A percentile compares a stretch with the other conserved stretches of the same genome.
Evolutionary conservation across 1,284 basidiomycete genomes (phyloP).

Genomic region (Xerocomus amazonicus): DNA sequence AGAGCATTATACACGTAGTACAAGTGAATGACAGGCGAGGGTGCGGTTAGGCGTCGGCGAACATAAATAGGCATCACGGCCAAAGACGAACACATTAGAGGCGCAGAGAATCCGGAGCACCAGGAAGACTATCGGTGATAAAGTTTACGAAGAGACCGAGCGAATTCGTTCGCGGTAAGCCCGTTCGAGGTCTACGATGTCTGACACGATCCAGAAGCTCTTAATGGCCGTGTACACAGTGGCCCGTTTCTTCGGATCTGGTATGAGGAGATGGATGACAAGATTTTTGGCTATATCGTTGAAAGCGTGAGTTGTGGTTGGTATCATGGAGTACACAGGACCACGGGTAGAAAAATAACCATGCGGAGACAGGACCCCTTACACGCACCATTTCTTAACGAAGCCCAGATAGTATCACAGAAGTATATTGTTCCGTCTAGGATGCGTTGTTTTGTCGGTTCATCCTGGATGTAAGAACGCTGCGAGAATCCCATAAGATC

Average conservation of each 20-base stretch:
- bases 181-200: slow-evolving; percentile 54
- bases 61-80: slow-evolving; percentile 2
- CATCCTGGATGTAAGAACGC: slow-evolving; percentile 48
- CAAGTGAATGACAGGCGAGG: not conserved
- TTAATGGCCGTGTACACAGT: slow-evolving; percentile 58
- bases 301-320: slow-evolving; percentile 3
- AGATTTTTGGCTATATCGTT: slow-evolving; percentile 49
- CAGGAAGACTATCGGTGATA: not conserved
- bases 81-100: not conserved
- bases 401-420: slow-evolving; percentile 48
- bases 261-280: slow-evolving; percentile 53
- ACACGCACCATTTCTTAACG: slow-evolving; percentile 55
- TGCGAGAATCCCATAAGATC: slow-evolving; percentile 42
- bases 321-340: not conserved
- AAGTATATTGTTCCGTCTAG: slow-evolving; percentile 60
- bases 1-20: slow-evolving; percentile 1
- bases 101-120: not conserved
- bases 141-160: slow-evolving; percentile 15
- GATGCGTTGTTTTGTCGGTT: slow-evolving; percentile 64
- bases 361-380: slow-evolving; percentile 1
- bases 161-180: slow-evolving; percentile 57
- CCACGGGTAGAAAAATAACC: not conserved
- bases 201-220: slow-evolving; percentile 60
- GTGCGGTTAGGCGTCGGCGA: not conserved
- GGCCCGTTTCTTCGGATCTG: slow-evolving; percentile 52